These are phyloP conservation scores for Colletotrichum sp. DNA, from an alignment of 2,329 filamentous ascomycete species.

Conservation along the genomic window DNA sequence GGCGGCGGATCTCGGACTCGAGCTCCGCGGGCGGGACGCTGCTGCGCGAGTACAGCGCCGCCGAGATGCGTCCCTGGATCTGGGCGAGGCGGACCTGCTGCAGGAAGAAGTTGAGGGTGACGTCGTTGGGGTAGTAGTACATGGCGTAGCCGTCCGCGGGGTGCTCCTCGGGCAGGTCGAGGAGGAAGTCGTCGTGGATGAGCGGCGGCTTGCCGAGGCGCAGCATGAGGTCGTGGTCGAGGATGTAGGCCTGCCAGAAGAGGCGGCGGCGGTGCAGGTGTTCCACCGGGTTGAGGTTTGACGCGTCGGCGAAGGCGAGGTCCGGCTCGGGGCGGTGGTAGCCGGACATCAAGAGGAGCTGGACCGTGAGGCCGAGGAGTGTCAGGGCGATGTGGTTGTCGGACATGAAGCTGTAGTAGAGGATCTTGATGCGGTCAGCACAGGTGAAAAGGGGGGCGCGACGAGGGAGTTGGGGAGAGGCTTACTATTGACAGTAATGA, in stretches of 20 bases:
- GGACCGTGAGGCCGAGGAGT: background rate
- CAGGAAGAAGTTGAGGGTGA: slow-evolving; percentile 14
- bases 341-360: slow-evolving; percentile 5
- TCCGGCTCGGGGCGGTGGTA: background rate
- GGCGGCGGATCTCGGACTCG: slow-evolving; percentile 11
- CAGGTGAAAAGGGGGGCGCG: background rate
- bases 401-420: slow-evolving; percentile 7
- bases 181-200: slow-evolving; percentile 13
- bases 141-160: slow-evolving; percentile 12
- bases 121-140: slow-evolving; percentile 6
- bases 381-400: slow-evolving; percentile 6
- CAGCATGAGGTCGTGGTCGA: slow-evolving; percentile 9
- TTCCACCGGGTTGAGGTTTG: background rate
- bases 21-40: background rate
- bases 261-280: slow-evolving; percentile 5
- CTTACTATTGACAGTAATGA: slow-evolving; percentile 1
- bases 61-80: slow-evolving; percentile 1
- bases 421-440: background rate
- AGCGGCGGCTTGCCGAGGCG: slow-evolving; percentile 15
- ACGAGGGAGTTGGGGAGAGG: background rate
- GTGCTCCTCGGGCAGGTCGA: slow-evolving; percentile 15
- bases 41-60: background rate
- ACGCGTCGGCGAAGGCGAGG: background rate
- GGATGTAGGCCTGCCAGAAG: slow-evolving; percentile 9
- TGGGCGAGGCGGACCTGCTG: slow-evolving; percentile 15